Base-by-base conservation (phyloP, 768 basidiomycete genomes). In the Pleurotus cornucopiae region DNA sequence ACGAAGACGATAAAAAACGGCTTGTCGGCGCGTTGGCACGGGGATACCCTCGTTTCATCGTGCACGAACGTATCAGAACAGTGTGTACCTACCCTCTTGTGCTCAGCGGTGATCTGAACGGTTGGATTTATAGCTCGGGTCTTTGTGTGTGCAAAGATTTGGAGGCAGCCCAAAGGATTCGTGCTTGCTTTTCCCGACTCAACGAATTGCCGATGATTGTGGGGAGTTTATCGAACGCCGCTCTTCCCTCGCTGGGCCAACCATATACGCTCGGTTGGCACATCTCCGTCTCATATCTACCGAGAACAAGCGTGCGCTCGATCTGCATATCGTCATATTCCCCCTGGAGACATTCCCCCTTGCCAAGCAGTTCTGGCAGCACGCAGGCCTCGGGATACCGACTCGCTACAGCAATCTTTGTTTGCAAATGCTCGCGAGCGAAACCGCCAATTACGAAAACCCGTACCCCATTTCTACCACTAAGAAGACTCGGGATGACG, bases 361-460 rank as follows among this genome's bases (percentile, higher is more conserved):
- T 5, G 93, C 91, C 6, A 96, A 91, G 67, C 80, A 93, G 68
- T 98, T 95, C 70, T 98, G 96, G 96, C 95, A 98, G 62, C 96
- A 98, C 67, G 85, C 89, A 0, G 96, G 96, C 0, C 73, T 89
- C 57, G 94, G 95, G 1, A 86, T 99, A 40, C 93, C 90, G 2
- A 94, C 91, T 58, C 85, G 96, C 5, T 72, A 89, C 16, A 94
- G 94, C 3, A 93, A 94, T 57, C 77, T 84, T 56, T 94, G 90
- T 65, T 76, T 98, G 43, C 76, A 84, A 25, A 73, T 92, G 62
- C 76, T 94, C 1, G 80, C 84, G 0, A 79, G 80, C 25, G 73
- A 75, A 30, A 39, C 66, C 26, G 62, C 63, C 20, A 68, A 66
- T 20, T 73, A 75, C 25, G 40, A 65, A 23, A 62, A 62, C 18